These are phyloP conservation scores for Tetrapisispora namnaoensis DNA, from an alignment of 805 yeast species.

Conservation along the genomic window DNA sequence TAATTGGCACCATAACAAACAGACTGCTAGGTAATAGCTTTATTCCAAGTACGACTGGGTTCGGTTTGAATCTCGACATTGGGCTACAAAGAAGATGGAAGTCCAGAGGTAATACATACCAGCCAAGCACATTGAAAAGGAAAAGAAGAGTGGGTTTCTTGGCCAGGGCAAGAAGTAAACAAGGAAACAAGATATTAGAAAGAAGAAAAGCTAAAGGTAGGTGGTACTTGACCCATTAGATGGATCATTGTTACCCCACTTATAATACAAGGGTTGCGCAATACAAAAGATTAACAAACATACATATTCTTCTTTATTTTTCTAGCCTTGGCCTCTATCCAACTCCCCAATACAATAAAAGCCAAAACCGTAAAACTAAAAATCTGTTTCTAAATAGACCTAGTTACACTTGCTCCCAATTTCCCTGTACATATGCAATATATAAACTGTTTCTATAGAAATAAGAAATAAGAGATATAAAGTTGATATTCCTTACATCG, in stretches of 20 bases:
- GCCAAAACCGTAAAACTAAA: no score
- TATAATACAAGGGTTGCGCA: no score
- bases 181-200: conserved; percentile 69
- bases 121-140: conserved; percentile 83
- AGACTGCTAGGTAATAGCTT: not conserved
- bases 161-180: conserved; percentile 64
- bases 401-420: no score
- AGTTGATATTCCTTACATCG: no score
- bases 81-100: conserved; percentile 49
- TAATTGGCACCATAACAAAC: not conserved
- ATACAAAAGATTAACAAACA: no score
- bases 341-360: no score
- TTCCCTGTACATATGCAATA: not conserved
- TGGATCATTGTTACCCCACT: no score
- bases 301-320: no score
- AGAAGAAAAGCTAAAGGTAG: conserved; percentile 83
- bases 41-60: not conserved
- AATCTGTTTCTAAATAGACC: no score
- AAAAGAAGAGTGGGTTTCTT: conserved; percentile 86
- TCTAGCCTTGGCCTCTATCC: no score
- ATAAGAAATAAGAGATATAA: not conserved
- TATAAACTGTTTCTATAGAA: not conserved
- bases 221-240: conserved; percentile 79
- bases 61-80: conserved; percentile 8
- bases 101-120: conserved; percentile 88